Conservation (phyloP, 1,139 yeast species). For the Debaryomyces singareniensis region DNA sequence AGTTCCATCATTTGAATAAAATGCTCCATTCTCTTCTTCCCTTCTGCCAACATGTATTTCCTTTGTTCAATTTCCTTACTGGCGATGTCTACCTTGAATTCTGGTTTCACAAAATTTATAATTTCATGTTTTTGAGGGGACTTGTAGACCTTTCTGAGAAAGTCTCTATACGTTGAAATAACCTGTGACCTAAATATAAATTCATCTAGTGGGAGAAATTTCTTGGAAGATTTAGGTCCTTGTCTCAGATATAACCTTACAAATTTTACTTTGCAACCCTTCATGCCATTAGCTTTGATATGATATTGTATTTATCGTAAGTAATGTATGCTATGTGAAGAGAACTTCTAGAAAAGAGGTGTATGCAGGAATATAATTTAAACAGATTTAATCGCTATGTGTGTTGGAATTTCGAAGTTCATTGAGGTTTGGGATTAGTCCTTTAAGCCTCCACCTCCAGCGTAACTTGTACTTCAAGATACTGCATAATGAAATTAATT, state of each 20-base stretch:
- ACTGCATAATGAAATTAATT: too few relatives aligned
- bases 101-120: constrained; percentile 25
- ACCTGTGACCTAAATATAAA: constrained; percentile 34
- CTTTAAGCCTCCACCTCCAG: too few relatives aligned
- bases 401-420: too few relatives aligned
- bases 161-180: constrained; percentile 25
- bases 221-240: not conserved
- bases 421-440: too few relatives aligned
- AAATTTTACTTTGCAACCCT: too few relatives aligned
- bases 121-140: constrained; percentile 35
- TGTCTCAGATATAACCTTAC: not conserved
- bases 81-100: constrained; percentile 23
- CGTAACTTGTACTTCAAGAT: too few relatives aligned
- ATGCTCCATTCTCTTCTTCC: constrained; percentile 22
- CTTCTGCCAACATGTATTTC: constrained; percentile 32
- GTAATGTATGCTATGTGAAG: too few relatives aligned
- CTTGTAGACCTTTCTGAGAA: constrained; percentile 27
- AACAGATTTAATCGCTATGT: too few relatives aligned
- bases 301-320: too few relatives aligned
- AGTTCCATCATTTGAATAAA: constrained; percentile 21
- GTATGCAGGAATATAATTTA: too few relatives aligned
- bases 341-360: too few relatives aligned
- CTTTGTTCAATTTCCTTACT: constrained; percentile 30
- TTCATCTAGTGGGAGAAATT: constrained; percentile 30
- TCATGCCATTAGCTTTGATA: too few relatives aligned